These are phyloP conservation scores for Gnaphalium uliginosum DNA, from an alignment of 129 eudicot species.

Conservation along the genomic window DNA sequence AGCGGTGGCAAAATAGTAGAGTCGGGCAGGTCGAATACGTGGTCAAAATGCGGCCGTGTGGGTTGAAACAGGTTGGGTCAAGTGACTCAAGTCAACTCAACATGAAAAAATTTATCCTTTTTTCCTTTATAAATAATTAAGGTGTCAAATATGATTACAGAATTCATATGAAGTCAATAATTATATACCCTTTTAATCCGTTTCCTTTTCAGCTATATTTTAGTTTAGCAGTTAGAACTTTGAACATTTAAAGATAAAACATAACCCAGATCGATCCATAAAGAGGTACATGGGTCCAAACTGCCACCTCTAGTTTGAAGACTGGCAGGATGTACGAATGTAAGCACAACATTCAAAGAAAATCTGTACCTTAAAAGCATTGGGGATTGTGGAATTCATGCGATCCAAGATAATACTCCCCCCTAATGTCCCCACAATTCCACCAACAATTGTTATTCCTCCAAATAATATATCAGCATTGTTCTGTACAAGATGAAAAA, in stretches of 20 bases:
- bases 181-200: background rate
- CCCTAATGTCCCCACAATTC: constrained; percentile 76
- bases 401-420: constrained; percentile 76
- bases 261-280: background rate
- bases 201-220: background rate
- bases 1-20: background rate
- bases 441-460: constrained; percentile 82
- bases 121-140: background rate
- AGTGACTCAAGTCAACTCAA: background rate
- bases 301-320: background rate
- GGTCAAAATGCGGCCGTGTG: background rate
- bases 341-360: background rate
- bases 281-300: background rate
- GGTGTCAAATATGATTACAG: background rate
- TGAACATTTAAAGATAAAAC: background rate
- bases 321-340: background rate
- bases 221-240: background rate
- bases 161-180: background rate
- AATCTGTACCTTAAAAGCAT: constrained; percentile 83
- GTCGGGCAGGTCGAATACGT: background rate
- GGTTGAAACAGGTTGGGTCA: background rate
- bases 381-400: constrained; percentile 72
- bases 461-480: constrained; percentile 91
- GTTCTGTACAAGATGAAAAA: constrained; percentile 40
- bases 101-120: background rate